Evolutionary conservation across 1,284 basidiomycete genomes (phyloP).

Genomic region (Leccinum subfulvum): DNA sequence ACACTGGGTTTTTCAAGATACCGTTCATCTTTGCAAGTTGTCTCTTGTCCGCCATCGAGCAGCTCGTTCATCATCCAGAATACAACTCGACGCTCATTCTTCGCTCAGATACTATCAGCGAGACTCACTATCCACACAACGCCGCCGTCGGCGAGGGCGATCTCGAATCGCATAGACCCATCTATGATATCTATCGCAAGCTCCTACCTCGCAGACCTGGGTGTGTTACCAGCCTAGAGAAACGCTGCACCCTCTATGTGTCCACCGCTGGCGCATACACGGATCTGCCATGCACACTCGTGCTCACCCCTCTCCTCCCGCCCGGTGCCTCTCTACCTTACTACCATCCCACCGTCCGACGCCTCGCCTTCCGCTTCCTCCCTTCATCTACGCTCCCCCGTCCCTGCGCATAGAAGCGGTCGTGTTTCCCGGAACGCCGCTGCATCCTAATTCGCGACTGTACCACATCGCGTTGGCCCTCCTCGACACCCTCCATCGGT

Average conservation of each 20-base stretch:
- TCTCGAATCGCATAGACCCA: constrained; percentile 43
- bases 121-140: constrained; percentile 35
- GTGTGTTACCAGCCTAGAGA: constrained; percentile 66
- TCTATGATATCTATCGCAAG: constrained; percentile 55
- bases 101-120: constrained; percentile 63
- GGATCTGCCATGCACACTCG: constrained; percentile 44
- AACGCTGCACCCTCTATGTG: constrained; percentile 69
- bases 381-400: constrained; percentile 14
- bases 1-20: constrained; percentile 32
- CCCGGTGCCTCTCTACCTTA: constrained; percentile 58
- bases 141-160: constrained; percentile 8
- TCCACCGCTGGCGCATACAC: constrained; percentile 19
- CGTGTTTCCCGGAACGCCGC: constrained; percentile 50
- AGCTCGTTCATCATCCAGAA: constrained; percentile 76
- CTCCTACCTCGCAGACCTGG: constrained; percentile 73
- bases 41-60: constrained; percentile 47
- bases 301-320: constrained; percentile 61
- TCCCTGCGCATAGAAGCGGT: constrained; percentile 53
- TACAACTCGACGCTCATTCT: constrained; percentile 83
- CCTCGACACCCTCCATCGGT: constrained; percentile 80
- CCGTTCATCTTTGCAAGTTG: constrained; percentile 37
- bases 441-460: constrained; percentile 60
- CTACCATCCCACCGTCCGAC: constrained; percentile 74
- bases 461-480: constrained; percentile 80
- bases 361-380: constrained; percentile 73